These are phyloP conservation scores for Xylariaceae sp. DNA, from an alignment of 2,329 filamentous ascomycete genomes.

Conservation along the genomic window DNA sequence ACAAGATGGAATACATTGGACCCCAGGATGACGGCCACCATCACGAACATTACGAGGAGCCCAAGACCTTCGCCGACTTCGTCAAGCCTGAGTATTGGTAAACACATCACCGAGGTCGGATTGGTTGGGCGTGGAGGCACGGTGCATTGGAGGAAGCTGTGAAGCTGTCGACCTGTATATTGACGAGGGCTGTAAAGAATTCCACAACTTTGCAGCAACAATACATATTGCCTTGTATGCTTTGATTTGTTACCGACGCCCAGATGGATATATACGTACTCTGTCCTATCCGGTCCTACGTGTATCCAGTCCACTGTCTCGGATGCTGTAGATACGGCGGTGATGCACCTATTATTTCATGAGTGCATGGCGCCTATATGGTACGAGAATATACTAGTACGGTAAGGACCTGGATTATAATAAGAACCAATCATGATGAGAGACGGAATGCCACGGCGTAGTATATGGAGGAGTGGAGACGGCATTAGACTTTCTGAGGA, in stretches of 20 bases:
- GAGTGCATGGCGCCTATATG: not conserved
- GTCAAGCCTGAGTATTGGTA: conserved; percentile 95
- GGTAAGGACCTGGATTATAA: not conserved
- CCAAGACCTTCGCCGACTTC: conserved; percentile 96
- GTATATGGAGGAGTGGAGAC: not conserved
- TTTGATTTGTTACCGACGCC: not conserved
- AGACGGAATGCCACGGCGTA: not conserved
- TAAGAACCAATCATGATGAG: not conserved
- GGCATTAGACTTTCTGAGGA: not conserved
- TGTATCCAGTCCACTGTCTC: not conserved
- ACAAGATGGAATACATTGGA: conserved; percentile 98
- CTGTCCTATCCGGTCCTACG: too few relatives aligned
- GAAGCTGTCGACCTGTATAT: conserved; percentile 29
- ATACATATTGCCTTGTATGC: conserved; percentile 2
- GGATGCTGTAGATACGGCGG: not conserved
- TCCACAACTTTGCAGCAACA: conserved; percentile 16
- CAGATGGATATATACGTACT: too few relatives aligned
- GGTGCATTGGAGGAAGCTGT: conserved; percentile 11
- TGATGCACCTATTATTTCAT: not conserved
- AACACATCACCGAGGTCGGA: conserved; percentile 26
- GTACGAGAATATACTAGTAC: not conserved
- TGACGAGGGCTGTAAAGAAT: conserved; percentile 31
- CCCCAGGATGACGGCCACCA: conserved; percentile 72
- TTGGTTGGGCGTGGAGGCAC: conserved; percentile 5
- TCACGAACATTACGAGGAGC: conserved; percentile 75